Evolutionary conservation across 2,329 filamentous ascomycete species (phyloP).

Genomic region (Paecilomyces niveus): DNA sequence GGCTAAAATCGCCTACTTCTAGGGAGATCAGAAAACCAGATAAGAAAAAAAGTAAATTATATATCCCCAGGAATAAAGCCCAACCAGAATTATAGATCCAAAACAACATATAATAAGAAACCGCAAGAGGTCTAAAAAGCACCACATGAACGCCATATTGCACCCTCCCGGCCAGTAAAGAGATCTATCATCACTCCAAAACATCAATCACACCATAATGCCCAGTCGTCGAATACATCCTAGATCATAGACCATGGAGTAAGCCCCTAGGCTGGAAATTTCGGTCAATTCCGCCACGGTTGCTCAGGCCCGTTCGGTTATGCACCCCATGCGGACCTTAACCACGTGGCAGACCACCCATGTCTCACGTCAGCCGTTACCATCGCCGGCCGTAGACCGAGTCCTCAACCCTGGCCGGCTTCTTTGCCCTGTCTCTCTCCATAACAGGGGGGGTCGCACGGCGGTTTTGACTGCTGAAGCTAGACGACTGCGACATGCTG

Average conservation of each 20-base stretch:
- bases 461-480: constrained; percentile 11
- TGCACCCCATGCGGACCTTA: neutral
- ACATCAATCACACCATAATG: too few species aligned
- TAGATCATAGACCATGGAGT: neutral
- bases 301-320: neutral
- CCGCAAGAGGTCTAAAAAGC: too few species aligned
- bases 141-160: too few species aligned
- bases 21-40: too few species aligned
- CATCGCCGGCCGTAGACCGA: constrained; percentile 38
- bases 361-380: constrained; percentile 10
- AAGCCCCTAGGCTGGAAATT: neutral
- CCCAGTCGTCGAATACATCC: neutral
- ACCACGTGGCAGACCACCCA: neutral
- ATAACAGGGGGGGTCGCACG: constrained; percentile 12
- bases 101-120: too few species aligned
- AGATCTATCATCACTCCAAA: too few species aligned
- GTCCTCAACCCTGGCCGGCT: constrained; percentile 25
- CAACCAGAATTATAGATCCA: too few species aligned
- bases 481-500: constrained; percentile 9
- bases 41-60: too few species aligned
- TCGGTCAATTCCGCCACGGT: neutral
- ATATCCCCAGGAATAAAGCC: too few species aligned
- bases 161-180: too few species aligned
- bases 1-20: too few species aligned
- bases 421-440: constrained; percentile 10